These are phyloP conservation scores for Boletus patriciae DNA, from an alignment of 768 basidiomycete genomes.

Conservation along the genomic window DNA sequence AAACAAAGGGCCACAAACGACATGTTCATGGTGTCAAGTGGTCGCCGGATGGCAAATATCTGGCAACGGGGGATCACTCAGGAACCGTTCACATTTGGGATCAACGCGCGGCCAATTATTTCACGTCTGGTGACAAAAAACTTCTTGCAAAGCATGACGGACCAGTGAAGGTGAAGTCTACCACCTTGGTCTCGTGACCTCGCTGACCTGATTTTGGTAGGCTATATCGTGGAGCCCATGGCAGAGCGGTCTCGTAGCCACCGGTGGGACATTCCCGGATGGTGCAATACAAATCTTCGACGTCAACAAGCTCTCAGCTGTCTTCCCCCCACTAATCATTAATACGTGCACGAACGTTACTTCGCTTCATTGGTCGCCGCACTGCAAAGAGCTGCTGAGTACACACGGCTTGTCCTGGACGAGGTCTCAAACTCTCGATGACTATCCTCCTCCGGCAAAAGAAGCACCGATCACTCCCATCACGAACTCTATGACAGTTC, in stretches of 20 bases:
- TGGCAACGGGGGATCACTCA: conserved; percentile 42
- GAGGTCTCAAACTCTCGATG: conserved; percentile 19
- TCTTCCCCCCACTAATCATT: conserved; percentile 49
- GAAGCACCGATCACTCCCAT: conserved; percentile 26
- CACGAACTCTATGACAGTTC: conserved; percentile 48
- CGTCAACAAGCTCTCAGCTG: conserved; percentile 40
- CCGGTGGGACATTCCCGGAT: conserved; percentile 65
- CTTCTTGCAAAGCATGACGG: conserved; percentile 45
- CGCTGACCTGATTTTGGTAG: conserved; percentile 33
- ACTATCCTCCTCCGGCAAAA: conserved; percentile 20
- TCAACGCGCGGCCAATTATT: conserved; percentile 33
- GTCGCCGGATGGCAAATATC: conserved; percentile 40
- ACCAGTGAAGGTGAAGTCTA: conserved; percentile 41
- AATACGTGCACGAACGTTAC: conserved; percentile 52
- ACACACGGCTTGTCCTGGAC: conserved; percentile 57
- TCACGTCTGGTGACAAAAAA: conserved; percentile 34
- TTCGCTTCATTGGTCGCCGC: conserved; percentile 67
- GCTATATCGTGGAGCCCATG: conserved; percentile 77
- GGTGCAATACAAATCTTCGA: conserved; percentile 57
- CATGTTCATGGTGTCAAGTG: conserved; percentile 43
- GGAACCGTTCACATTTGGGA: conserved; percentile 49
- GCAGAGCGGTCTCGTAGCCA: conserved; percentile 65
- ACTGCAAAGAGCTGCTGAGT: conserved; percentile 82
- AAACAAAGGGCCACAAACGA: conserved; percentile 34
- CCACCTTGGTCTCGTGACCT: neutral